A percentile compares a stretch with the other conserved stretches of the same genome.
These are phyloP conservation scores for Selaginella tamariscina DNA, from an alignment of 75 land plant species.

Conservation along the genomic window DNA sequence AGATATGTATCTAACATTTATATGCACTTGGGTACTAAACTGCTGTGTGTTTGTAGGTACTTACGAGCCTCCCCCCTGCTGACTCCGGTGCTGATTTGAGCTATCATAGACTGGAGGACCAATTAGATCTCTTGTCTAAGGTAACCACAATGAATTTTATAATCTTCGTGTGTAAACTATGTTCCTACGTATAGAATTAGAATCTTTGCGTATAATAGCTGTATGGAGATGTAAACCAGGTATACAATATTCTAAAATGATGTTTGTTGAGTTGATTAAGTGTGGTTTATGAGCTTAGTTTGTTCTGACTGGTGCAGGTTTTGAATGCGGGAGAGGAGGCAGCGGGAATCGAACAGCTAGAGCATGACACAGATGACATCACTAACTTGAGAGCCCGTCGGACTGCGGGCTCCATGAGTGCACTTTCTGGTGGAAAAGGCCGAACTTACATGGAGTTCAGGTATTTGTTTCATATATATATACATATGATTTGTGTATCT, in stretches of 20 bases:
- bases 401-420: constrained; percentile 67
- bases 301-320: constrained; percentile 35
- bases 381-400: constrained; percentile 59
- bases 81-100: constrained; percentile 72
- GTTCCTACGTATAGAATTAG: too few relatives aligned
- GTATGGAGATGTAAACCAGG: background rate
- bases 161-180: too few relatives aligned
- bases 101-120: constrained; percentile 58
- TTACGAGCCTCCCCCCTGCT: constrained; percentile 90
- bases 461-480: constrained; percentile 21
- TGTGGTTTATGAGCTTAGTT: background rate
- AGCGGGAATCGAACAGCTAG: constrained; percentile 77
- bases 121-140: constrained; percentile 67
- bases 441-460: constrained; percentile 90
- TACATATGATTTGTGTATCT: background rate
- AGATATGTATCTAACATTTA: background rate
- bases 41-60: constrained; percentile 37
- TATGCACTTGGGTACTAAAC: background rate
- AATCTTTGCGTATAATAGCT: background rate
- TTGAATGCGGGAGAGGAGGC: constrained; percentile 78
- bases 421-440: constrained; percentile 79
- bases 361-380: constrained; percentile 78
- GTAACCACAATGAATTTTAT: constrained; percentile 24
- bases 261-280: background rate
- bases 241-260: background rate